Evolutionary conservation across 139 green algal species (phyloP).

Genomic region (Micractinium sp.): DNA sequence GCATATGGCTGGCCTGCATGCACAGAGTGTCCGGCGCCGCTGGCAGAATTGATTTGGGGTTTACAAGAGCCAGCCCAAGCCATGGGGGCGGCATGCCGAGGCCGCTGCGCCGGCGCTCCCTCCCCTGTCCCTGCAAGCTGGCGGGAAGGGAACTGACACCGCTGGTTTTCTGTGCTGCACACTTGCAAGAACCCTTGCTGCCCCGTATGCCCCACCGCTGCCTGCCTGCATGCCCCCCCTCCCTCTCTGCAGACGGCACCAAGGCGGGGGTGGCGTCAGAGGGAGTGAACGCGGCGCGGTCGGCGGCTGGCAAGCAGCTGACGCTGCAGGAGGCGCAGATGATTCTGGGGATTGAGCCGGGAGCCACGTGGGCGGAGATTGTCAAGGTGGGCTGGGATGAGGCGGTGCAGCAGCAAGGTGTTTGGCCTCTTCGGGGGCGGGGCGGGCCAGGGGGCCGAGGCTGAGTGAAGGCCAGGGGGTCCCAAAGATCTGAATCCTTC

Average conservation of each 20-base stretch:
- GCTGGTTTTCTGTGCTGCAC: not conserved
- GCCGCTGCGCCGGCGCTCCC: too few relatives aligned
- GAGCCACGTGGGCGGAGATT: constrained; percentile 76
- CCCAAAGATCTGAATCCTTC: too few relatives aligned
- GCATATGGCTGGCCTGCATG: too few relatives aligned
- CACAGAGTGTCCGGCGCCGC: too few relatives aligned
- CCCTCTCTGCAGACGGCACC: constrained; percentile 70
- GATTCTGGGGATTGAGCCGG: constrained; percentile 75
- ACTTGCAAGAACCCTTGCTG: not conserved
- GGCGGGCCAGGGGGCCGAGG: too few relatives aligned
- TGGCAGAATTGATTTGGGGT: too few relatives aligned
- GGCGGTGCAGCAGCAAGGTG: not conserved
- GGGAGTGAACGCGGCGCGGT: constrained; percentile 49
- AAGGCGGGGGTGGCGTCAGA: constrained; percentile 80
- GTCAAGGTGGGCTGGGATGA: constrained; percentile 67
- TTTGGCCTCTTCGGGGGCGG: too few relatives aligned
- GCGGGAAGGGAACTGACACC: too few relatives aligned
- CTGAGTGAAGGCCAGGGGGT: too few relatives aligned
- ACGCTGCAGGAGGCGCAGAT: constrained; percentile 77
- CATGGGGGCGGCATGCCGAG: too few relatives aligned
- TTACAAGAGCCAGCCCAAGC: too few relatives aligned
- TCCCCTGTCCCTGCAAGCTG: too few relatives aligned
- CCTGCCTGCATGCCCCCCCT: not conserved
- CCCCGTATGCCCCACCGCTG: not conserved
- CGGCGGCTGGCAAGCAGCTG: constrained; percentile 53